Conservation (phyloP, 2,329 filamentous ascomycete species). For the Purpureocillium takamizusanense region DNA sequence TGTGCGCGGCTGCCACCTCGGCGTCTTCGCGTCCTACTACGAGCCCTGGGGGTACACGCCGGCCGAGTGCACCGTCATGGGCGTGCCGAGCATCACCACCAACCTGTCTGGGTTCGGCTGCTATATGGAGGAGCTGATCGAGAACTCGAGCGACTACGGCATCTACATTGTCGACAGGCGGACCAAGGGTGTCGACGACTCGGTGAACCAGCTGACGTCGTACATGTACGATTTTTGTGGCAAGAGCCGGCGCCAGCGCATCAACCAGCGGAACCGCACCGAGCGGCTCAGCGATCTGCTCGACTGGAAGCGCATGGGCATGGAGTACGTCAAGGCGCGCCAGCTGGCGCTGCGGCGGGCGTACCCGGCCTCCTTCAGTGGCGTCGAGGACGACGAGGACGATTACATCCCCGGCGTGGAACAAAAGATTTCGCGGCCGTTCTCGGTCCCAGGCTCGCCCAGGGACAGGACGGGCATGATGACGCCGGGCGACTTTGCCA, state of each 20-base stretch:
- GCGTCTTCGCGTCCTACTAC: conserved; percentile 95
- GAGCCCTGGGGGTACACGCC: conserved; percentile 99
- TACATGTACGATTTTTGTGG: conserved; percentile 85
- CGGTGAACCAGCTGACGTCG: conserved; percentile 85
- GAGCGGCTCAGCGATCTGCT: conserved; percentile 90
- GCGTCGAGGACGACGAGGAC: conserved; percentile 73
- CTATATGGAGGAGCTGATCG: conserved; percentile 98
- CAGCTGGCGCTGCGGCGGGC: conserved; percentile 86
- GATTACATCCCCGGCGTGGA: conserved; percentile 90
- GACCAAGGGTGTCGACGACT: conserved; percentile 92
- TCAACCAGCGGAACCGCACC: conserved; percentile 96
- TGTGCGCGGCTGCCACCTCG: conserved; percentile 90
- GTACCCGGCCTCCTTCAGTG: conserved; percentile 78
- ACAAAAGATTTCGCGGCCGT: conserved; percentile 87
- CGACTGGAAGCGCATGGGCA: conserved; percentile 98
- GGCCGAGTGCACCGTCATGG: conserved; percentile 98
- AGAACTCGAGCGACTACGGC: conserved; percentile 95
- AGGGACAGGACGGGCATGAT: conserved; percentile 92
- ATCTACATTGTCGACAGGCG: conserved; percentile 98
- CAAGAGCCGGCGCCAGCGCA: conserved; percentile 92
- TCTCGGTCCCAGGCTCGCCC: conserved; percentile 90
- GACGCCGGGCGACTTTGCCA: conserved; percentile 97
- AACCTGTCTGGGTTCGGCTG: conserved; percentile 97
- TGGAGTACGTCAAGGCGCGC: conserved; percentile 97
- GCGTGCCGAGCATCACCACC: conserved; percentile 94